Evolutionary conservation across 805 yeast species (phyloP).

Genomic region (Cyberlindnera nakhonratchasimensis): DNA sequence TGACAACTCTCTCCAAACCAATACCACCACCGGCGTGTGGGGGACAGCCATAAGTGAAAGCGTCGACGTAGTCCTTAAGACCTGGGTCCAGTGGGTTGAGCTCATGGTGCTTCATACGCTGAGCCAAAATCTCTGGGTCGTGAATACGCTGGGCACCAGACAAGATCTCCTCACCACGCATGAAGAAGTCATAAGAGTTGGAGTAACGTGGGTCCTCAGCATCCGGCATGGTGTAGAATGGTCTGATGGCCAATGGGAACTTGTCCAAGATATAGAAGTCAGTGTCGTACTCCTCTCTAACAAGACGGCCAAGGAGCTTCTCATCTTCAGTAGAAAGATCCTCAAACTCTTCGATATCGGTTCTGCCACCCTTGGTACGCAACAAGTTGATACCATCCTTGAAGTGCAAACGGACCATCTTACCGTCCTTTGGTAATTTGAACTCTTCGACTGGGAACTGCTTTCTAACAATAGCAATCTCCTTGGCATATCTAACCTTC

Average conservation of each 20-base stretch:
- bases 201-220: constrained; percentile 88
- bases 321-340: constrained; percentile 94
- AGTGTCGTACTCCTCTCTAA: constrained; percentile 91
- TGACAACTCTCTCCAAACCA: constrained; percentile 96
- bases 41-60: constrained; percentile 92
- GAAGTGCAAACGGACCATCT: constrained; percentile 86
- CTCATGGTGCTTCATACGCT: constrained; percentile 81
- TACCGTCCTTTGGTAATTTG: constrained; percentile 88
- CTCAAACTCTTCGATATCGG: constrained; percentile 73
- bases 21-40: constrained; percentile 99
- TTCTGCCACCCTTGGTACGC: constrained; percentile 80
- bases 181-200: constrained; percentile 97
- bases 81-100: constrained; percentile 81
- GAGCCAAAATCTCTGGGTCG: constrained; percentile 76
- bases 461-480: constrained; percentile 84
- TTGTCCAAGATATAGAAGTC: constrained; percentile 98
- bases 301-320: constrained; percentile 85
- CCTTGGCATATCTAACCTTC: constrained; percentile 72
- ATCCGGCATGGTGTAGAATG: constrained; percentile 99
- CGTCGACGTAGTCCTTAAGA: constrained; percentile 84
- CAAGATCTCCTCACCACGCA: constrained; percentile 99
- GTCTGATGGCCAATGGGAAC: constrained; percentile 95
- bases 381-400: constrained; percentile 88
- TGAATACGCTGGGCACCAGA: constrained; percentile 99
- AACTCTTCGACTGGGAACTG: constrained; percentile 98